phyloP scores from a whole-genome alignment of 1,284 basidiomycete species.

The Marasmius oreades region DNA sequence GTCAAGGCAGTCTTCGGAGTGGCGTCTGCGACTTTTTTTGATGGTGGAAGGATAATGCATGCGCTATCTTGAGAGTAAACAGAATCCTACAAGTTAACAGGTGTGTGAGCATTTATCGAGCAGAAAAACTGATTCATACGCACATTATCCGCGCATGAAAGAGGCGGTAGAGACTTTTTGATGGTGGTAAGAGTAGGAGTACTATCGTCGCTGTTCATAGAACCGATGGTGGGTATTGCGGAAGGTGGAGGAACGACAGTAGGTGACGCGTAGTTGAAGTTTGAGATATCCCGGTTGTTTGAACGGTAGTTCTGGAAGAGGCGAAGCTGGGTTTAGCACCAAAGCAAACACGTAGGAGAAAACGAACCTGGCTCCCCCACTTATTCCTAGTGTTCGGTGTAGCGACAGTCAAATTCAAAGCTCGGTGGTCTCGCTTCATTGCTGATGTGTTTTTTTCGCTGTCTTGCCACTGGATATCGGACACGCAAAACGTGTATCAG shows the following conservation, averaged over 20 bases:
- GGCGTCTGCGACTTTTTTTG: background rate
- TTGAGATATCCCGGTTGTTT: background rate
- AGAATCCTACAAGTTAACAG: constrained; percentile 6
- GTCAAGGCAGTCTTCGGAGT: constrained; percentile 16
- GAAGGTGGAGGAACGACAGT: background rate
- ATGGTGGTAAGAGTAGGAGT: background rate
- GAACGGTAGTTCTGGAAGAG: no score
- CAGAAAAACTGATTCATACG: background rate
- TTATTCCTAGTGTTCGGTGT: no score
- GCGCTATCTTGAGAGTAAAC: constrained; percentile 15
- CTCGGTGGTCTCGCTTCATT: no score
- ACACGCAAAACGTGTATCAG: no score
- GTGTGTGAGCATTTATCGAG: background rate
- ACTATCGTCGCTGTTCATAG: background rate
- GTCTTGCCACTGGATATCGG: no score
- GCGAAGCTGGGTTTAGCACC: no score
- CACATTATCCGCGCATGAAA: constrained; percentile 5
- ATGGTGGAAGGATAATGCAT: constrained; percentile 8
- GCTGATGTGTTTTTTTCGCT: no score
- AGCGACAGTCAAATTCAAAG: no score
- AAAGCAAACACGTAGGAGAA: no score
- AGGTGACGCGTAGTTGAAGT: constrained; percentile 1
- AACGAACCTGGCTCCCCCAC: no score
- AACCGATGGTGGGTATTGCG: constrained; percentile 8
- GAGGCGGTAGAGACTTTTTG: background rate